Evolutionary conservation across 805 yeast species (phyloP).

Genomic region (Wickerhamomyces tratensis): DNA sequence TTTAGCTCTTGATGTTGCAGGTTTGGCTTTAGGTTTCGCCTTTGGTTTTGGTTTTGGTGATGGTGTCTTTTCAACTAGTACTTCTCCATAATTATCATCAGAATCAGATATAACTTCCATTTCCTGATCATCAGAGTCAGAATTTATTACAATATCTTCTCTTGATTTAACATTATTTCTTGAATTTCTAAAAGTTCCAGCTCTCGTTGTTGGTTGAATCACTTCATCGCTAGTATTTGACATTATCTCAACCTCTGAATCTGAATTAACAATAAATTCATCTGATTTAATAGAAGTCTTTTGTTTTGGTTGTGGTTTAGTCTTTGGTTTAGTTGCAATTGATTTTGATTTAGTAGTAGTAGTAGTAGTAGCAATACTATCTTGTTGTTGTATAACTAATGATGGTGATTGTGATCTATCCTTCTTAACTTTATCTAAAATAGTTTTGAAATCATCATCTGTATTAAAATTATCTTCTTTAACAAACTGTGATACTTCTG

Average conservation of each 20-base stretch:
- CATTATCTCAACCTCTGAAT: constrained; percentile 16
- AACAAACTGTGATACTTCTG: constrained; percentile 39
- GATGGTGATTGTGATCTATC: constrained; percentile 6
- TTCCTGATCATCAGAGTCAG: constrained; percentile 1
- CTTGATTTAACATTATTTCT: background rate
- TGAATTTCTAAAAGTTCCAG: background rate
- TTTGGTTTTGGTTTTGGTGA: background rate
- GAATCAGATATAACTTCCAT: background rate
- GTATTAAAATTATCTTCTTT: constrained; percentile 30
- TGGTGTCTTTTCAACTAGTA: constrained; percentile 9
- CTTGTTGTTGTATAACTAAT: background rate
- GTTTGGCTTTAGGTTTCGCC: background rate
- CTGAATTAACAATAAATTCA: constrained; percentile 20
- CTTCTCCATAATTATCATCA: background rate
- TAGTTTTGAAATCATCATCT: constrained; percentile 27
- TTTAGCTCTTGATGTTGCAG: too few relatives aligned
- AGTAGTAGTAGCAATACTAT: background rate
- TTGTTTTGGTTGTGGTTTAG: background rate
- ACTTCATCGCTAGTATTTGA: constrained; percentile 4
- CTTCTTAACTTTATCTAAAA: constrained; percentile 28
- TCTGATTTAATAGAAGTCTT: background rate
- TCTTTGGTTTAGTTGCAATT: too few relatives aligned
- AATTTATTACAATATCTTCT: background rate
- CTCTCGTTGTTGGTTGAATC: background rate
- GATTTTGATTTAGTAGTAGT: background rate